These are phyloP conservation scores for Xylariaceae sp. DNA, from an alignment of 2,329 filamentous ascomycete species.

Conservation along the genomic window DNA sequence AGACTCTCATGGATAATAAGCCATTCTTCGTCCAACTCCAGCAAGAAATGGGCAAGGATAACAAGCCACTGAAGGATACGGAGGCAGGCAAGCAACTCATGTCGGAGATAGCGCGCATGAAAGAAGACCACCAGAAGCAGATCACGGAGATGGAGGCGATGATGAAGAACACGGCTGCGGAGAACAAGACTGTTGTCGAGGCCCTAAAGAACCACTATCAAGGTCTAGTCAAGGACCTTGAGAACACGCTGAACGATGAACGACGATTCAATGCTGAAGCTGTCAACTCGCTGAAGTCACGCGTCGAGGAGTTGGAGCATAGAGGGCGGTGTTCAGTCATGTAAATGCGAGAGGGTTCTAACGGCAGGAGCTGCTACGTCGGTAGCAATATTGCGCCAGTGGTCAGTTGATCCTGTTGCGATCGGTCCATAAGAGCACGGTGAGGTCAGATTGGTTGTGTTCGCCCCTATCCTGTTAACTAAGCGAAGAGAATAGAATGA, in stretches of 20 bases:
- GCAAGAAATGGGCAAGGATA: conserved; percentile 56
- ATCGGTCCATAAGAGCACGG: background rate
- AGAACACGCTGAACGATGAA: conserved; percentile 28
- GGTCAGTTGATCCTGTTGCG: background rate
- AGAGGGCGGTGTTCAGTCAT: conserved; percentile 23
- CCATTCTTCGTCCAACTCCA: conserved; percentile 64
- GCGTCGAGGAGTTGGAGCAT: conserved; percentile 25
- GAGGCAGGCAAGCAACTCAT: conserved; percentile 49
- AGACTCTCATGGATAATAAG: conserved; percentile 49
- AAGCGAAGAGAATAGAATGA: too few species aligned
- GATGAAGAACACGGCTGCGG: conserved; percentile 24
- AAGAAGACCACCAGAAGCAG: conserved; percentile 56
- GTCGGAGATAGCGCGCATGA: conserved; percentile 50
- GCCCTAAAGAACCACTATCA: conserved; percentile 29
- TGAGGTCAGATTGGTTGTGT: background rate
- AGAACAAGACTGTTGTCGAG: conserved; percentile 24
- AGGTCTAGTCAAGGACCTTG: conserved; percentile 22
- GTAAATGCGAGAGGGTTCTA: conserved; percentile 13
- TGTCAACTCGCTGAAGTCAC: conserved; percentile 22
- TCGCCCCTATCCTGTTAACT: too few species aligned
- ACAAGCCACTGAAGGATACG: conserved; percentile 45
- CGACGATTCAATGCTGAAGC: conserved; percentile 27
- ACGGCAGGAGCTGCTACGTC: background rate
- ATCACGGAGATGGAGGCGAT: conserved; percentile 50
- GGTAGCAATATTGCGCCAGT: background rate